Evolutionary conservation across 139 green algal genomes (phyloP).

Genomic region (Bryopsis sp.): DNA sequence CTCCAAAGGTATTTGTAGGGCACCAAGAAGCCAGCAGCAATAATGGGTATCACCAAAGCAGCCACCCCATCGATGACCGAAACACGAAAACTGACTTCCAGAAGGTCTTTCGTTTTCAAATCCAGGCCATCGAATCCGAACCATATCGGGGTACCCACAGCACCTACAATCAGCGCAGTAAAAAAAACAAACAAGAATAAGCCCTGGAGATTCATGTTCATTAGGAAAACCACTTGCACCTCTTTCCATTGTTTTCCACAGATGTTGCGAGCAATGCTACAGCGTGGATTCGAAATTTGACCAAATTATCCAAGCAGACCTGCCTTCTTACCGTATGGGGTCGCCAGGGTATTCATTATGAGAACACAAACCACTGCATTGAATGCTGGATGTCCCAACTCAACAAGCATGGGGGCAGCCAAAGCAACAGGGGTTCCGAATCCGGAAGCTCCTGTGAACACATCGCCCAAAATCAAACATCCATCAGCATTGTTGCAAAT

Average conservation of each 20-base stretch:
- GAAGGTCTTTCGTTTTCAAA: conserved; percentile 19
- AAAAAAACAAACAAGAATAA: no score
- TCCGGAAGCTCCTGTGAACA: conserved; percentile 17
- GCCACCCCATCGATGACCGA: conserved; percentile 16
- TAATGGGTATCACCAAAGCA: conserved; percentile 17
- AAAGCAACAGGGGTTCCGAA: conserved; percentile 28
- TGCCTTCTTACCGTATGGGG: conserved; percentile 23
- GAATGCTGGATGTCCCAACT: conserved; percentile 24
- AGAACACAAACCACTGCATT: conserved; percentile 23
- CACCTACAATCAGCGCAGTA: conserved; percentile 15
- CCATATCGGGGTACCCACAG: conserved; percentile 33
- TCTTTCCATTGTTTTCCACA: no score
- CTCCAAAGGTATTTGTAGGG: conserved; percentile 16
- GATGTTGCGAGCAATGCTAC: no score
- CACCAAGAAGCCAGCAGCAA: conserved; percentile 24
- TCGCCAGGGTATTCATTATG: conserved; percentile 35
- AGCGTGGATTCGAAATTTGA: no score
- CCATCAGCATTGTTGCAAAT: no score
- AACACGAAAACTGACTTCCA: conserved; percentile 20
- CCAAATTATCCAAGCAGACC: no score
- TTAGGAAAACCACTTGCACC: no score
- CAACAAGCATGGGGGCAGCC: conserved; percentile 28
- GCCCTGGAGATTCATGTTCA: no score
- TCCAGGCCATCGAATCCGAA: conserved; percentile 31
- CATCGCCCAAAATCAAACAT: no score